Base-by-base conservation (phyloP, 2,329 filamentous ascomycete species). In the Zymoseptoria ardabiliae region DNA sequence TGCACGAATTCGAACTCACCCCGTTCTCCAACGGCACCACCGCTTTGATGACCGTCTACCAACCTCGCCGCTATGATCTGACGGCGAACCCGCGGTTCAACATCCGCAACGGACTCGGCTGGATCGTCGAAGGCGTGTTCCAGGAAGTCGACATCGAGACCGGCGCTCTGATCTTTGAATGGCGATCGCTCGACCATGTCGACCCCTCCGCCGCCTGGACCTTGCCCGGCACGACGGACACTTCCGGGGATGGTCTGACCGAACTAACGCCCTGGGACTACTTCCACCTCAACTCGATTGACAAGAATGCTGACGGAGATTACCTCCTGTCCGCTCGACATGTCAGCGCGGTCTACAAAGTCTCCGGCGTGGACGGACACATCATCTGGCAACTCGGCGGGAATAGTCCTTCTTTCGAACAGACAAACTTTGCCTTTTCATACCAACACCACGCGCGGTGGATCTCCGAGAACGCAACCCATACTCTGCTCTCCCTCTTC, bases 131-230 rank as follows among this genome's bases (percentile, higher is more conserved):
- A 67, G 78, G 78, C 57, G 72, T 81, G 2, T 81, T 82, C 61
- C 79, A 82, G 66, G 80, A 83, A 68, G 72, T 83, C 30, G 78
- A 84, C 58, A 80, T 83, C 50, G 74, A 79, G 22, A 84, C 80
- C 2, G 81, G 82, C 2, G 73, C 78, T 49, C 69, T 85, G 3
- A 61, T 85, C 10, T 85, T 85, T 62, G 82, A 85, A 64, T 85
- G 83, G 83, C 77, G 76, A 28, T 81, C 79, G 62, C 71, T 85
- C 9, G 81, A 84, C 58, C 80, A 85, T 68, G 74, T 83, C n/a
- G 73, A 76, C 50, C 81, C 80, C 1, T 74, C 77, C 49, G 76
- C 79, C 74, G 73, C 68, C 68, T 72, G 78, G 70, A 80, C 78
- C 41, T 72, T 73, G 58, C 77, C 79, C 5, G 70, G 69, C 22